A percentile compares a stretch with the other conserved stretches of the same genome.
Evolutionary conservation across 495 filamentous ascomycete genomes (phyloP).

Genomic region (Penicillium robsamsonii): DNA sequence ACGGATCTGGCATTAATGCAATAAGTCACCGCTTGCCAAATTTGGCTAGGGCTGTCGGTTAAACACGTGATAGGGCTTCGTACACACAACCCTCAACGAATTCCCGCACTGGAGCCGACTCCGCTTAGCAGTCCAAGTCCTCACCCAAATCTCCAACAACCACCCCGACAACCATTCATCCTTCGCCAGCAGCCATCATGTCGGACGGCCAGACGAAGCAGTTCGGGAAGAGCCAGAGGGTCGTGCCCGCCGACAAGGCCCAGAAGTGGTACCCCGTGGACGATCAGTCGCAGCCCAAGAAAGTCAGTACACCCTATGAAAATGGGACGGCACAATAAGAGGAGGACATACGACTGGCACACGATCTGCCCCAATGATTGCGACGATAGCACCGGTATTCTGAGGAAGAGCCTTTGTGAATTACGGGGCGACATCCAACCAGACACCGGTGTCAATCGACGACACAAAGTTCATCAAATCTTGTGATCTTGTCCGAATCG

Average conservation of each 20-base stretch:
- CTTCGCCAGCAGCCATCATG: slow-evolving; percentile 54
- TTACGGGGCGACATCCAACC: slow-evolving; percentile 7
- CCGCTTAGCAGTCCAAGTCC: slow-evolving; percentile 30
- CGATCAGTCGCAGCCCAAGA: slow-evolving; percentile 85
- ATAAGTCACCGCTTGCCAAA: slow-evolving; percentile 8
- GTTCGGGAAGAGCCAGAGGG: slow-evolving; percentile 95
- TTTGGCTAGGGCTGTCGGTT: slow-evolving; percentile 8
- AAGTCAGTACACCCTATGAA: slow-evolving; percentile 61
- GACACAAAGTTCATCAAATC: slow-evolving; percentile 7
- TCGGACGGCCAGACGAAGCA: slow-evolving; percentile 81
- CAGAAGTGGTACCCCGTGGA: slow-evolving; percentile 99
- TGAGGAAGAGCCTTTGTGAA: slow-evolving; percentile 16
- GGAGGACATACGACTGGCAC: slow-evolving; percentile 19
- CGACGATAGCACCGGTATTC: slow-evolving; percentile 33
- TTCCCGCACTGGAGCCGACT: slow-evolving; percentile 22
- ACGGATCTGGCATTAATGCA: background rate
- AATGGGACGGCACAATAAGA: slow-evolving; percentile 15
- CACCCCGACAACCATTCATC: slow-evolving; percentile 53
- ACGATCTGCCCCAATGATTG: slow-evolving; percentile 30
- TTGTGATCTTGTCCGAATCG: slow-evolving; percentile 8
- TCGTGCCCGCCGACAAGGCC: slow-evolving; percentile 84
- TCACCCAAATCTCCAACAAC: slow-evolving; percentile 46
- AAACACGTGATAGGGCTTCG: slow-evolving; percentile 28
- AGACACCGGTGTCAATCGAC: slow-evolving; percentile 10
- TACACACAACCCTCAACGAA: slow-evolving; percentile 13